These are phyloP conservation scores for Glaciozyma martinii DNA, from an alignment of 768 basidiomycete genomes.

Conservation along the genomic window DNA sequence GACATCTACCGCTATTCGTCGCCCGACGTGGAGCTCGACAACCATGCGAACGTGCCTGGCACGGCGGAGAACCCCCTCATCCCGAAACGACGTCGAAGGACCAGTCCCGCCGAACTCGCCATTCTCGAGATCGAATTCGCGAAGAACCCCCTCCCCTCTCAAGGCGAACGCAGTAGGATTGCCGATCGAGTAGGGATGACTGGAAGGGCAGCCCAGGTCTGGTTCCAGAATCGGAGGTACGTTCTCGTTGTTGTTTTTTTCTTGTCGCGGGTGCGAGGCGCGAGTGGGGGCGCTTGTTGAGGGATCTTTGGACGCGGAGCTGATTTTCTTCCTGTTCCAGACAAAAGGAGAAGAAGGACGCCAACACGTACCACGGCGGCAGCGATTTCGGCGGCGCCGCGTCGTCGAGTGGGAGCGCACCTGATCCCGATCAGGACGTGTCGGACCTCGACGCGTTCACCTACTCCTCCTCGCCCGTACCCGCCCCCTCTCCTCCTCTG, in stretches of 20 bases:
- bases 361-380: constrained; percentile 1
- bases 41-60: not conserved
- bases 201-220: constrained; percentile 41
- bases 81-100: constrained; percentile 41
- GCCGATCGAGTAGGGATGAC: constrained; percentile 42
- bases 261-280: too few species aligned
- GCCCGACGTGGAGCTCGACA: not conserved
- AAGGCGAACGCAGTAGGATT: constrained; percentile 37
- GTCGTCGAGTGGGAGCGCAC: constrained; percentile 15
- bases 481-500: not conserved
- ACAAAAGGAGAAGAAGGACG: constrained; percentile 32
- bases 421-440: constrained; percentile 11
- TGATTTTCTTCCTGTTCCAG: constrained; percentile 2
- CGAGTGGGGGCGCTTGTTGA: too few species aligned
- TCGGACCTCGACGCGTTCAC: constrained; percentile 22
- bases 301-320: not conserved
- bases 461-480: constrained; percentile 23
- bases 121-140: constrained; percentile 41
- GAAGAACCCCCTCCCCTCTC: constrained; percentile 39
- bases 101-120: constrained; percentile 41
- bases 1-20: too few species aligned
- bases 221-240: constrained; percentile 35
- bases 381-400: not conserved
- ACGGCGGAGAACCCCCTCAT: constrained; percentile 27
- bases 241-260: not conserved